Base-by-base conservation (phyloP, 2,329 filamentous ascomycete species). In the Ophiostoma sp. region DNA sequence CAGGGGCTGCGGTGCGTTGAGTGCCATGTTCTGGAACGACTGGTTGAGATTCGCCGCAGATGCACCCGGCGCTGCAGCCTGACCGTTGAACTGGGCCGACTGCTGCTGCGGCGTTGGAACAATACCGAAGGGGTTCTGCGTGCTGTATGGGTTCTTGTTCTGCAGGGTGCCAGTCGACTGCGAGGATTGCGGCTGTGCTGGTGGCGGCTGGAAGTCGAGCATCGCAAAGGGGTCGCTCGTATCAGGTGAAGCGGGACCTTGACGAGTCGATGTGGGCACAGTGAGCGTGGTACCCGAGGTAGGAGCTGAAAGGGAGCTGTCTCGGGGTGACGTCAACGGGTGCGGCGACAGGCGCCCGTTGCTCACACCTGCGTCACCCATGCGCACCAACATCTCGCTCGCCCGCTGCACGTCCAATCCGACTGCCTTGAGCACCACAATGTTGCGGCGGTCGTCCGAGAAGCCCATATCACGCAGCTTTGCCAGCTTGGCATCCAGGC, bases 381-480 rank as follows among this genome's bases (percentile, higher is more conserved):
- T 79, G 72, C 92, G 86, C 68, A 95, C 87, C 74, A 99, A 79
- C 18, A 92, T 87, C 77, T 98, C 94, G 62, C 98, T 87, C 0
- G 94, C 88, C 76, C 87, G 89, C 73, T 97, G 92, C 69, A 99
- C 76, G 75, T 95, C 93, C 4, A 94, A 93, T 74, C 90, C 88
- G 42, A 96, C 84, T 3, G 90, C 90, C 76, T 93, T 93, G 18
- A 99, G 80, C 40, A 97, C 87, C 66, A 89, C 52, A 4, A 87
- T 83, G 75, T 97, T 98, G 69, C 90, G 87, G 73, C 89, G 91
- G 58, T 89, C 87, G 75, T 99, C 93, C 4, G 81, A 82, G 74
- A 99, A 99, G 0, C 95, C 95, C 93, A 98, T 96, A 68, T 97
- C 93, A 68, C 88, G 86, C 69, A 99, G 80, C 66, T 87, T 88